Evolutionary conservation across 2,329 filamentous ascomycete genomes (phyloP).

Genomic region (Aspergillus alliaceus): DNA sequence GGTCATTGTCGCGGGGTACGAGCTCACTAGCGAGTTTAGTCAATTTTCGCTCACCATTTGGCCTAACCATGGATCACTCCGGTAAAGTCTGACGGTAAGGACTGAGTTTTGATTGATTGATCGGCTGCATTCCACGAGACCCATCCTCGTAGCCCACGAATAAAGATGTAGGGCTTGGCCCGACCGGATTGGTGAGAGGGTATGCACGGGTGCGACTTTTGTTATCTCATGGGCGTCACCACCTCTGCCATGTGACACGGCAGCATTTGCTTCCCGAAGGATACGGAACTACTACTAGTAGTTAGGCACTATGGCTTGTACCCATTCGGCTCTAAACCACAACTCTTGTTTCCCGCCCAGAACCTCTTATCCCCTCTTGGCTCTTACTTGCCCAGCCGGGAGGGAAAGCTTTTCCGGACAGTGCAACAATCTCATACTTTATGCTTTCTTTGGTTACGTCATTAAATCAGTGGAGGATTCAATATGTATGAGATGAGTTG

Average conservation of each 20-base stretch:
- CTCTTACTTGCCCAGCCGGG: neutral
- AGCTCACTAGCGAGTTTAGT: neutral
- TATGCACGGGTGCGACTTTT: neutral
- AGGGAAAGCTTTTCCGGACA: neutral
- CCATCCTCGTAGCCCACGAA: no score
- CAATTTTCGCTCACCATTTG: neutral
- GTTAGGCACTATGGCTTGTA: neutral
- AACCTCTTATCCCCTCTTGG: neutral
- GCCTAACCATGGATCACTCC: neutral
- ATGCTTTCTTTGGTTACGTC: neutral
- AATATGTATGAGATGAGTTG: no score
- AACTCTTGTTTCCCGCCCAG: neutral
- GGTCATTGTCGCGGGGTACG: neutral
- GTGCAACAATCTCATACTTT: no score
- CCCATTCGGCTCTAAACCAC: no score
- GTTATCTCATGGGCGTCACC: neutral
- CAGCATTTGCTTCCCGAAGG: neutral
- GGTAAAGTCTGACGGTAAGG: neutral
- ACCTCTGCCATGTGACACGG: neutral
- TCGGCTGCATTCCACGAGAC: neutral
- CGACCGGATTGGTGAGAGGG: neutral
- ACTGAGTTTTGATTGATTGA: neutral
- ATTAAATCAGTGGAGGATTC: neutral
- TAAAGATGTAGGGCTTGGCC: neutral
- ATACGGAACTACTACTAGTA: neutral